Percentiles rank a stretch among this genome's conserved stretches.
phyloP scores from a whole-genome alignment of 164 flowering plant species.

The Magnolia sinica region DNA sequence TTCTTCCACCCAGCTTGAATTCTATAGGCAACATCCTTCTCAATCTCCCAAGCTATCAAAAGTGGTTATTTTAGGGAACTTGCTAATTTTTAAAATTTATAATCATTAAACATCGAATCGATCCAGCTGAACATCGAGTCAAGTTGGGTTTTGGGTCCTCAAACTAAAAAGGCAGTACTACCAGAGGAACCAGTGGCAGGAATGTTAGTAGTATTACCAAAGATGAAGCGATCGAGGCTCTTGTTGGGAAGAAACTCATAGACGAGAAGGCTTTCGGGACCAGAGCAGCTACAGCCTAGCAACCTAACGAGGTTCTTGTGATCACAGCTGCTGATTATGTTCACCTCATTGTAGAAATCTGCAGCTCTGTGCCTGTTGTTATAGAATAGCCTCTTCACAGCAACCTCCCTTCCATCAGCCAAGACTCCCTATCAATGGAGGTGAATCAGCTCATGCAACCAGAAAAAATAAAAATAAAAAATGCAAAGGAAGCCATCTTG shows the following conservation, averaged over 20 bases:
- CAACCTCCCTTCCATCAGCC: constrained; percentile 66
- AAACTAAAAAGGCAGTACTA: not conserved
- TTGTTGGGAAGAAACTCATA: constrained; percentile 55
- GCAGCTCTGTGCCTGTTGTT: constrained; percentile 27
- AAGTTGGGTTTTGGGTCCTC: no score
- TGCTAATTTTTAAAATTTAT: no score
- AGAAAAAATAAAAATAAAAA: not conserved
- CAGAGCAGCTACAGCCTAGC: constrained; percentile 55
- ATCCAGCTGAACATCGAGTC: no score
- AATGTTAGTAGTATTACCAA: constrained; percentile 36
- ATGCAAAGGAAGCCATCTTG: not conserved
- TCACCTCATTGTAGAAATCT: constrained; percentile 51
- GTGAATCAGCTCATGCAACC: not conserved
- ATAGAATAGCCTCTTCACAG: constrained; percentile 48
- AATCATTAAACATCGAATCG: no score
- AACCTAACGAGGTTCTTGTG: constrained; percentile 64
- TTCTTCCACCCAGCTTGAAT: no score
- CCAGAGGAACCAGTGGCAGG: not conserved
- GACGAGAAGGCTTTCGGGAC: constrained; percentile 43
- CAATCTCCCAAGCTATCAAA: no score
- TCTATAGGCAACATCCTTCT: no score
- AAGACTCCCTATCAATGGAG: constrained; percentile 42
- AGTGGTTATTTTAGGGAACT: no score
- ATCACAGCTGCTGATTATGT: constrained; percentile 47
- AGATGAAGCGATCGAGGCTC: constrained; percentile 54